Evolutionary conservation across 2,329 filamentous ascomycete species (phyloP).

Genomic region (Massarina eburnea): DNA sequence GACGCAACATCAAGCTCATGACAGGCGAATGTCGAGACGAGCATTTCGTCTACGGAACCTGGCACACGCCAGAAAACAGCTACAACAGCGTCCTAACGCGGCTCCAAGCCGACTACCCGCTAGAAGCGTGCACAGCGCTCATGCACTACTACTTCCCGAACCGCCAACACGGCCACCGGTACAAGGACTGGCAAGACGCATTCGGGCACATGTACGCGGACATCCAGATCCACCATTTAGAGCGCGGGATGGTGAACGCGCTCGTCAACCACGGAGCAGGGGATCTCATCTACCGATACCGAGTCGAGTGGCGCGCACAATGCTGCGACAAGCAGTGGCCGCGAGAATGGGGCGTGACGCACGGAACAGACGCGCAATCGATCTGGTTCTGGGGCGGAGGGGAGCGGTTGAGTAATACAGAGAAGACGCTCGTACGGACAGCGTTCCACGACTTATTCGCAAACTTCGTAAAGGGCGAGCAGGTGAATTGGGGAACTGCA

Average conservation of each 20-base stretch:
- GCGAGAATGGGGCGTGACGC: constrained; percentile 56
- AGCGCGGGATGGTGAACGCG: constrained; percentile 53
- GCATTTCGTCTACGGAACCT: constrained; percentile 54
- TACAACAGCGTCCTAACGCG: constrained; percentile 48
- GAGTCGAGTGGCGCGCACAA: constrained; percentile 56
- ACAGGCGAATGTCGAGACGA: constrained; percentile 60
- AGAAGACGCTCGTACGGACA: constrained; percentile 46
- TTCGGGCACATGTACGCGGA: constrained; percentile 60
- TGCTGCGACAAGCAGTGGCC: constrained; percentile 49
- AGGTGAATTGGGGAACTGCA: constrained; percentile 44
- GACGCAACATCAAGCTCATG: constrained; percentile 52
- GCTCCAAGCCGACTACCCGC: constrained; percentile 57
- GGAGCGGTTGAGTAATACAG: constrained; percentile 41
- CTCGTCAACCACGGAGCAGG: constrained; percentile 49
- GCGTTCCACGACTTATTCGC: constrained; percentile 44
- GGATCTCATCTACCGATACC: constrained; percentile 53
- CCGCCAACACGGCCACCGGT: constrained; percentile 42
- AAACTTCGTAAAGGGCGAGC: constrained; percentile 45
- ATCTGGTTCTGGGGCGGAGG: constrained; percentile 61
- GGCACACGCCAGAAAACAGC: constrained; percentile 50
- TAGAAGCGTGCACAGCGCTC: constrained; percentile 46
- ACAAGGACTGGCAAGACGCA: constrained; percentile 52
- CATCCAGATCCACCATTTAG: constrained; percentile 57
- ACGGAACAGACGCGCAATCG: constrained; percentile 52
- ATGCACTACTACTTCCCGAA: constrained; percentile 49